A percentile compares a stretch with the other conserved stretches of the same genome.
phyloP scores from a whole-genome alignment of 768 basidiomycete species.

The Pleurotus salmoneostramineus region DNA sequence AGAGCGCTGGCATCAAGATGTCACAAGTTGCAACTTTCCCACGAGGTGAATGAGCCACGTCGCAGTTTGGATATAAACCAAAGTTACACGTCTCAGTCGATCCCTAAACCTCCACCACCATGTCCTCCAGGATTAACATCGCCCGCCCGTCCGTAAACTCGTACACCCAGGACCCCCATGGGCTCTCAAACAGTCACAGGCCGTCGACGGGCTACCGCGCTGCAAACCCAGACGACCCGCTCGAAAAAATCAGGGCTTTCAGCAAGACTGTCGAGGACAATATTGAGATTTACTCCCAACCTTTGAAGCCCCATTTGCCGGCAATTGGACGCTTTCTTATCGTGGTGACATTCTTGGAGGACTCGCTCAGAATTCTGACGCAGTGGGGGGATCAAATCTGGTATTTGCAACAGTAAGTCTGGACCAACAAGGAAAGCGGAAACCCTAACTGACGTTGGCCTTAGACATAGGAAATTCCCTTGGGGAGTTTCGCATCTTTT shows the following conservation, averaged over 20 bases:
- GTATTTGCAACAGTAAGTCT: slow-evolving; percentile 90
- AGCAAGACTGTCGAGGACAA: slow-evolving; percentile 84
- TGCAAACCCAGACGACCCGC: slow-evolving; percentile 76
- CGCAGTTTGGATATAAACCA: slow-evolving; percentile 23
- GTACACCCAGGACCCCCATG: slow-evolving; percentile 74
- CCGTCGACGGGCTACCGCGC: slow-evolving; percentile 70
- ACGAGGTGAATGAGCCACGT: slow-evolving; percentile 32
- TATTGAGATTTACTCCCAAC: slow-evolving; percentile 90
- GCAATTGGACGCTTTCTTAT: slow-evolving; percentile 95
- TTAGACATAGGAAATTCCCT: slow-evolving; percentile 90
- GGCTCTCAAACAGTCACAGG: slow-evolving; percentile 68
- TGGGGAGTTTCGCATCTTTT: slow-evolving; percentile 95
- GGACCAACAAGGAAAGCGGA: not conserved
- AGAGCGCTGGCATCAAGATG: slow-evolving; percentile 4
- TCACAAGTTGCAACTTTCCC: slow-evolving; percentile 1
- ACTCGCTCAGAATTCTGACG: slow-evolving; percentile 87
- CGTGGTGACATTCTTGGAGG: slow-evolving; percentile 97
- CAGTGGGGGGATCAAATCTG: slow-evolving; percentile 98
- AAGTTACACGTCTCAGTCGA: slow-evolving; percentile 31
- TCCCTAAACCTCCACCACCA: slow-evolving; percentile 34
- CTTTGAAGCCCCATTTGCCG: slow-evolving; percentile 90
- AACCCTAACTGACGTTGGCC: too few species aligned
- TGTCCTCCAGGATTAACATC: slow-evolving; percentile 83
- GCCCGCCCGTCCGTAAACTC: slow-evolving; percentile 61
- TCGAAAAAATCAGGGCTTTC: slow-evolving; percentile 70